phyloP scores from a whole-genome alignment of 345 rosid species.

The Pistacia integerrima region DNA sequence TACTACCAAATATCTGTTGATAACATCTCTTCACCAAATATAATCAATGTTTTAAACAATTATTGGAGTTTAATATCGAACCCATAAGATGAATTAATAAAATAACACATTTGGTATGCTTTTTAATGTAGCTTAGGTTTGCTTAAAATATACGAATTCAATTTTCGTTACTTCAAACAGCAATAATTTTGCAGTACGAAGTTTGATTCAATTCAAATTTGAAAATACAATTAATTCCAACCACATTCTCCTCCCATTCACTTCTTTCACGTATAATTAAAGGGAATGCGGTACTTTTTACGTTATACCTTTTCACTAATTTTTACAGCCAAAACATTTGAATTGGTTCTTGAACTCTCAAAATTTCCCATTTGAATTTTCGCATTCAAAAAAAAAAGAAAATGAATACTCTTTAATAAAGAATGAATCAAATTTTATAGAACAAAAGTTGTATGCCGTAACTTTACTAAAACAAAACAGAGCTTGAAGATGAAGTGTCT shows the following conservation, averaged over 20 bases:
- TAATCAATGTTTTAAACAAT: too few species aligned
- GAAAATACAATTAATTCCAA: not conserved
- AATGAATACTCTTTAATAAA: not conserved
- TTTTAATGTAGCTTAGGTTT: too few species aligned
- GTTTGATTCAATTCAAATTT: conserved; percentile 6
- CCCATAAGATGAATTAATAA: too few species aligned
- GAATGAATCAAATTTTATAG: not conserved
- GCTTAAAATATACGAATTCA: too few species aligned
- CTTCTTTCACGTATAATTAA: conserved; percentile 11
- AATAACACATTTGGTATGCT: too few species aligned
- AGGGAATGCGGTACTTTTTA: too few species aligned
- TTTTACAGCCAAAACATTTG: not conserved
- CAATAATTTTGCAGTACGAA: too few species aligned
- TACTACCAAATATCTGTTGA: too few species aligned
- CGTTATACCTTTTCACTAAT: not conserved
- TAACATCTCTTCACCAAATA: too few species aligned
- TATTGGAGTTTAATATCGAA: too few species aligned
- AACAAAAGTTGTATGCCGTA: not conserved
- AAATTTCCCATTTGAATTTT: not conserved
- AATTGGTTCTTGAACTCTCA: not conserved
- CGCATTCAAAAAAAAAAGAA: not conserved
- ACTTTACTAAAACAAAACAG: conserved; percentile 5
- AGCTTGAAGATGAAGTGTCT: conserved; percentile 15
- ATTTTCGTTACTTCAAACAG: too few species aligned
- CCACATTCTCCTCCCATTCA: conserved; percentile 7